Conservation (phyloP, 140 eudicot species). For the Bidens hawaiensis region DNA sequence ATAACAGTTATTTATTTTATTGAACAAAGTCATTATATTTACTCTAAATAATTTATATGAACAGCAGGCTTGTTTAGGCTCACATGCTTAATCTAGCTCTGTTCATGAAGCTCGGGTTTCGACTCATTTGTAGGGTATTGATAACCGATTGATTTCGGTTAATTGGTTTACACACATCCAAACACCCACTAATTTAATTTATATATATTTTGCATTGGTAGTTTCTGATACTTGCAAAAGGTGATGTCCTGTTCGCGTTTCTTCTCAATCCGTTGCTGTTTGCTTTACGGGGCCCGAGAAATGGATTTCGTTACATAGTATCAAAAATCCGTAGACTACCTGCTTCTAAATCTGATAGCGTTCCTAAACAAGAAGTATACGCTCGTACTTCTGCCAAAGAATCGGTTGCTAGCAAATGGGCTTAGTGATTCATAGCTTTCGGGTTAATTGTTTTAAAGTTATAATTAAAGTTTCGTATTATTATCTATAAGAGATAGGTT, state of each 20-base stretch:
- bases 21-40: no score
- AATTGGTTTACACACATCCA: not conserved
- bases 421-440: conserved; percentile 36
- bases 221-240: conserved; percentile 72
- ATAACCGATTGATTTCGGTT: no score
- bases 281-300: conserved; percentile 54
- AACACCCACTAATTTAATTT: not conserved
- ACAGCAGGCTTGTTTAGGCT: no score
- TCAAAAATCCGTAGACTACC: conserved; percentile 26
- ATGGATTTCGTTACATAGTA: conserved; percentile 46
- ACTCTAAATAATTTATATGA: no score
- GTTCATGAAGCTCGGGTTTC: not conserved
- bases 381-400: conserved; percentile 62
- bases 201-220: conserved; percentile 25
- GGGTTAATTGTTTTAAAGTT: not conserved
- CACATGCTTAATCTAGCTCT: no score
- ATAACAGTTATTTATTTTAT: no score
- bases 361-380: conserved; percentile 33
- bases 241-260: conserved; percentile 69
- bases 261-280: conserved; percentile 66
- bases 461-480: not conserved
- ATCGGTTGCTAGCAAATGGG: conserved; percentile 84
- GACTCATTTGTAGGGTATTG: no score
- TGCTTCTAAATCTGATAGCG: conserved; percentile 20
- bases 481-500: not conserved